Percentiles rank a stretch among this genome's conserved stretches.
Evolutionary conservation across 164 flowering plant genomes (phyloP).

Genomic region (Echeveria elegans): DNA sequence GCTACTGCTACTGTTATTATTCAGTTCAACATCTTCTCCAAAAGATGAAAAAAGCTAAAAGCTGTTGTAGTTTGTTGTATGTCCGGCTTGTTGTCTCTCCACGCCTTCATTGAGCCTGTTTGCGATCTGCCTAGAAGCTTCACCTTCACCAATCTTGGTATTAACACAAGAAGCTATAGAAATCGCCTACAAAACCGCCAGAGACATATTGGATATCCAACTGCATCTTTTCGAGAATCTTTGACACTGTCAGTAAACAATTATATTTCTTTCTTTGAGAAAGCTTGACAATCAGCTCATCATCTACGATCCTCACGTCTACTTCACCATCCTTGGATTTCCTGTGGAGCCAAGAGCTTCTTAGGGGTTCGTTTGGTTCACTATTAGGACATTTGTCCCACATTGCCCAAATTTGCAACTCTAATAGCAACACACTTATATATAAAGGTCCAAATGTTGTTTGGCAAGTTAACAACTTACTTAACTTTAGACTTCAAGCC

Average conservation of each 20-base stretch:
- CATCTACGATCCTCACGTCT: slow-evolving; percentile 79
- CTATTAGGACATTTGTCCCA: no score
- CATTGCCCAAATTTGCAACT: no score
- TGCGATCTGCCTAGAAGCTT: neutral
- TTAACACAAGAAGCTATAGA: slow-evolving; percentile 78
- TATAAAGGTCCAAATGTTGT: no score
- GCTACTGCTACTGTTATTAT: no score
- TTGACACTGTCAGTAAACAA: slow-evolving; percentile 66
- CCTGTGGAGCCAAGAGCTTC: slow-evolving; percentile 88
- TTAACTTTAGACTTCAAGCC: no score
- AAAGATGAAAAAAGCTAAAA: no score
- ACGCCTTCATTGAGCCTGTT: neutral
- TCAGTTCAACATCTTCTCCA: no score
- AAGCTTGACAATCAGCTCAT: slow-evolving; percentile 82
- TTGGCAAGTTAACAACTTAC: no score
- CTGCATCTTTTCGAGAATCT: slow-evolving; percentile 74
- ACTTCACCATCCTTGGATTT: slow-evolving; percentile 83
- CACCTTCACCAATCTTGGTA: slow-evolving; percentile 49
- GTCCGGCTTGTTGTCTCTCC: neutral
- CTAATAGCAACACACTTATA: no score
- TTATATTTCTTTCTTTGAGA: slow-evolving; percentile 71
- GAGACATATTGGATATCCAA: slow-evolving; percentile 85
- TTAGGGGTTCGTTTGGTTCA: slow-evolving; percentile 34
- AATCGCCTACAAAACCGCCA: slow-evolving; percentile 82
- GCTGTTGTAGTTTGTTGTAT: neutral